Conservation (phyloP, 805 yeast genomes). For the Candida alai region DNA sequence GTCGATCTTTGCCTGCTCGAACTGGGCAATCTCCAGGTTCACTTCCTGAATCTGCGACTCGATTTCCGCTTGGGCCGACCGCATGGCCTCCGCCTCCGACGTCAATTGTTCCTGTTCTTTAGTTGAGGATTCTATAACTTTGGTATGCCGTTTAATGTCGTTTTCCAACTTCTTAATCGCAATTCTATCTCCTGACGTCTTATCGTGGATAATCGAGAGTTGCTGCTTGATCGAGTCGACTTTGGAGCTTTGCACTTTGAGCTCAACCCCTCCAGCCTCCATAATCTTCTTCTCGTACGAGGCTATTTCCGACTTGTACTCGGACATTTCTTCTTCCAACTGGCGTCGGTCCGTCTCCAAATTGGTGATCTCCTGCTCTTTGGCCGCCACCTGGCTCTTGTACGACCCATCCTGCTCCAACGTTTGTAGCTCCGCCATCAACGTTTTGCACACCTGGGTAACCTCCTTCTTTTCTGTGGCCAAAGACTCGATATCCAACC, state of each 20-base stretch:
- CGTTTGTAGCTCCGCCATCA: constrained; percentile 35
- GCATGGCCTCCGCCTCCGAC: constrained; percentile 20
- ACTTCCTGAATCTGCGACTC: constrained; percentile 32
- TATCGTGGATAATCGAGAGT: constrained; percentile 55
- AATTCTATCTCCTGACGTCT: constrained; percentile 53
- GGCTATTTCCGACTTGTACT: constrained; percentile 53
- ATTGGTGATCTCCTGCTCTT: constrained; percentile 18
- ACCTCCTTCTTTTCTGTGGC: constrained; percentile 50
- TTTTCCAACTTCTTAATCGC: constrained; percentile 58
- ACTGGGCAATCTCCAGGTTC: constrained; percentile 22
- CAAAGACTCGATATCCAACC: constrained; percentile 62
- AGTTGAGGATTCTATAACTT: constrained; percentile 43
- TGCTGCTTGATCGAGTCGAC: constrained; percentile 73
- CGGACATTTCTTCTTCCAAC: constrained; percentile 52
- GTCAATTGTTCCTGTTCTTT: constrained; percentile 38
- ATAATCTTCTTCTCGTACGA: constrained; percentile 71
- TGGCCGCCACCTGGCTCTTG: constrained; percentile 36
- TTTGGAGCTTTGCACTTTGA: constrained; percentile 74
- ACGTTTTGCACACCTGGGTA: constrained; percentile 38
- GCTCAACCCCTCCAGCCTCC: constrained; percentile 86
- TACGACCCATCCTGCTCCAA: constrained; percentile 24
- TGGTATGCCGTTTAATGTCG: constrained; percentile 54
- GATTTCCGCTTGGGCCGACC: constrained; percentile 16
- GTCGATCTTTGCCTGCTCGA: constrained; percentile 38
- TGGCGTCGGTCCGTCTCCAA: constrained; percentile 17